phyloP scores from a whole-genome alignment of 75 land plant species.

The Cunninghamia lanceolata region DNA sequence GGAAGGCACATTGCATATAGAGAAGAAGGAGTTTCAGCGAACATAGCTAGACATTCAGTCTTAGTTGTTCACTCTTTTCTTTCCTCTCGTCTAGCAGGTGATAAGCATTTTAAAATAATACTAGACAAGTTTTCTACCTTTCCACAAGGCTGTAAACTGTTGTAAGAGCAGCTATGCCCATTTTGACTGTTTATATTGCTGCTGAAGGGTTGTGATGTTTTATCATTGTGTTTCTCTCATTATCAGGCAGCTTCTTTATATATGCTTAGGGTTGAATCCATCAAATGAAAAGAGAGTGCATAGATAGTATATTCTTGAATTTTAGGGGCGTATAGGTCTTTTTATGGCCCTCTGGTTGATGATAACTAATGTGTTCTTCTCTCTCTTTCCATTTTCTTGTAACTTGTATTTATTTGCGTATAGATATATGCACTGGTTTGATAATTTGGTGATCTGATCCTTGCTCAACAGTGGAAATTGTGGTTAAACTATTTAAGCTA shows the following conservation, averaged over 20 bases:
- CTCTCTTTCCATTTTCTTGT: background rate
- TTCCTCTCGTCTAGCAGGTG: slow-evolving; percentile 88
- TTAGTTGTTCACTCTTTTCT: slow-evolving; percentile 80
- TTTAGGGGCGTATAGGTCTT: background rate
- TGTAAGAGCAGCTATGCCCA: background rate
- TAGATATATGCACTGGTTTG: background rate
- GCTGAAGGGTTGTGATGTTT: background rate
- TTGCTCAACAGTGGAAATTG: background rate
- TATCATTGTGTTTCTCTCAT: background rate
- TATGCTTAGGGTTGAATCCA: background rate
- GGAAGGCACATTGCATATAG: slow-evolving; percentile 77
- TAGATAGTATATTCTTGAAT: background rate
- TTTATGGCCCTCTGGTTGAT: background rate
- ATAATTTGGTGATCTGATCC: background rate
- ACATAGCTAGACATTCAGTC: slow-evolving; percentile 62
- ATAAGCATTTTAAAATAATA: background rate
- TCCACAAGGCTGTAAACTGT: background rate
- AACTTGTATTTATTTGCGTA: background rate
- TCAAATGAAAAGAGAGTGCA: background rate
- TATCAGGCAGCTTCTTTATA: background rate
- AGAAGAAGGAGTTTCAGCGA: slow-evolving; percentile 69
- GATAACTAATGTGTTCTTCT: background rate
- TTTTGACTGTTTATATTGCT: background rate
- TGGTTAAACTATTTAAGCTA: background rate
- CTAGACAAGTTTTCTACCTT: background rate